These are phyloP conservation scores for Venturia carpophila DNA, from an alignment of 2,329 filamentous ascomycete genomes.

Conservation along the genomic window DNA sequence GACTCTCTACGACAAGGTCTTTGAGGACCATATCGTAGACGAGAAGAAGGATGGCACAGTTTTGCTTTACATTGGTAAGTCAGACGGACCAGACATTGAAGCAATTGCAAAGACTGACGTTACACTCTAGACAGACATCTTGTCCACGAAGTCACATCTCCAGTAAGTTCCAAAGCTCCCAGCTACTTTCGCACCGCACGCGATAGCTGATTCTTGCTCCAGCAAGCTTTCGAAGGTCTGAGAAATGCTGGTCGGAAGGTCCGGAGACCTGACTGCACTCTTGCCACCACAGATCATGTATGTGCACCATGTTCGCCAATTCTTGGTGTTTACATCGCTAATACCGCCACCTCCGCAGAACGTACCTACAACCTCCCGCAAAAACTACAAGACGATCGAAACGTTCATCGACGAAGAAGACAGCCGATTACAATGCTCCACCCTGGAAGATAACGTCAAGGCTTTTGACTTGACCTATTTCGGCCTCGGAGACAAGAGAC, in stretches of 20 bases:
- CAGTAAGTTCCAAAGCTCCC: conserved; percentile 48
- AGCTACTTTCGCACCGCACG: background rate
- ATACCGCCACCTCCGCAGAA: conserved; percentile 51
- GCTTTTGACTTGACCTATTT: conserved; percentile 97
- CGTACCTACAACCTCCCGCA: conserved; percentile 83
- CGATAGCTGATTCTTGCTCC: conserved; percentile 21
- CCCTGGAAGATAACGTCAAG: conserved; percentile 94
- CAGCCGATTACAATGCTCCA: conserved; percentile 87
- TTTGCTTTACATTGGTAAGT: conserved; percentile 82
- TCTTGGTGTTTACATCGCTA: conserved; percentile 14
- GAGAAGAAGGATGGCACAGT: conserved; percentile 91
- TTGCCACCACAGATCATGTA: conserved; percentile 96
- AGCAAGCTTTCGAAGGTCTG: conserved; percentile 96
- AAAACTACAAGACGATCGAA: conserved; percentile 86
- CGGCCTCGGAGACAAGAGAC: conserved; percentile 88
- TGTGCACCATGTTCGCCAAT: conserved; percentile 30
- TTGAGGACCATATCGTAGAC: conserved; percentile 88
- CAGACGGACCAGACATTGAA: background rate
- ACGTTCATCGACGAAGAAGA: conserved; percentile 94
- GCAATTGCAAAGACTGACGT: background rate
- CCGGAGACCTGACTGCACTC: conserved; percentile 88
- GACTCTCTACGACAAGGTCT: conserved; percentile 97
- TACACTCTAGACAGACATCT: conserved; percentile 69
- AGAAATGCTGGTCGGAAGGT: conserved; percentile 82
- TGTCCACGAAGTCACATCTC: conserved; percentile 97